Evolutionary conservation across 129 eudicot genomes (phyloP).

Genomic region (Flaveria bidentis): DNA sequence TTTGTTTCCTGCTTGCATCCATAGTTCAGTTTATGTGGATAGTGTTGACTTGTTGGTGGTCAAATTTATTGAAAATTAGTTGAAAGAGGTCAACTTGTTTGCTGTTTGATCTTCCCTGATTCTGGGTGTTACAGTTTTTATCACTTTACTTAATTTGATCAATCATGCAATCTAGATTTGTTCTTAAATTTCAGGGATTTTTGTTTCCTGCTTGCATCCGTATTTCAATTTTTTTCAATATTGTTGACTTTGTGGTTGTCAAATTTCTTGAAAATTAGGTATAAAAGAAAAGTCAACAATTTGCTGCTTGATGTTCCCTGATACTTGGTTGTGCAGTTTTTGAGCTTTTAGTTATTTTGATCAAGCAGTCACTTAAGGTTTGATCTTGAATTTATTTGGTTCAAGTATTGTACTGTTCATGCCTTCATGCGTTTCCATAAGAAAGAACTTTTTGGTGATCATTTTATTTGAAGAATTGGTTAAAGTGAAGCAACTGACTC

Average conservation of each 20-base stretch:
- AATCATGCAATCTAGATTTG: background rate
- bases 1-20: background rate
- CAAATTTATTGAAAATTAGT: slow-evolving; percentile 17
- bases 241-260: slow-evolving; percentile 14
- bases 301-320: slow-evolving; percentile 8
- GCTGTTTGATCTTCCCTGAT: slow-evolving; percentile 11
- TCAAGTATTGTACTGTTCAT: background rate
- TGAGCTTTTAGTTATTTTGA: background rate
- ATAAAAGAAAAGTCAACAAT: background rate
- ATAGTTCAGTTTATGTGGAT: background rate
- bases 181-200: background rate
- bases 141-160: background rate
- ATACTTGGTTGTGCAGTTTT: slow-evolving; percentile 12
- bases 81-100: slow-evolving; percentile 5
- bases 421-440: background rate
- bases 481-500: background rate
- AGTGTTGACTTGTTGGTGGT: slow-evolving; percentile 8
- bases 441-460: background rate
- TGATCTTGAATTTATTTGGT: background rate
- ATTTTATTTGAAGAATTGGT: background rate
- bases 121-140: background rate
- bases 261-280: slow-evolving; percentile 16
- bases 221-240: background rate
- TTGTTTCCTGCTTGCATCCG: background rate
- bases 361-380: background rate